Percentiles rank a stretch among this genome's conserved stretches.
Conservation (phyloP, 192 early-diverging fungal genomes). For the Coemansia interrupta region DNA sequence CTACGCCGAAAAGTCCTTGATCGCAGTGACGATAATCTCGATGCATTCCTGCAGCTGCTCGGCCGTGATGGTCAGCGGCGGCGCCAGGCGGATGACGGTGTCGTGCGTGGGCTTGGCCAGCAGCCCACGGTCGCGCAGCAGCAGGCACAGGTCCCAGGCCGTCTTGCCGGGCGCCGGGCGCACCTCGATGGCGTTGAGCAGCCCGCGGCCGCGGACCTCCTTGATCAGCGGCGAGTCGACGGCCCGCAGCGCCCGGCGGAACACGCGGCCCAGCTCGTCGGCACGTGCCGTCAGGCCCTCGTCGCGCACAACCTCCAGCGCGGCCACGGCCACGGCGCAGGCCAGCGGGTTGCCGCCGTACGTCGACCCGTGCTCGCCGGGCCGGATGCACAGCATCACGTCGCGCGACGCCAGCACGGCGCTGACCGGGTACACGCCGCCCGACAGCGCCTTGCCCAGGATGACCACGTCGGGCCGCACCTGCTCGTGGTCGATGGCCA, state of each 20-base stretch:
- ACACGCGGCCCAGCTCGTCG: constrained; percentile 73
- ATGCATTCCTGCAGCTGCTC: constrained; percentile 79
- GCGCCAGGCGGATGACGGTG: constrained; percentile 96
- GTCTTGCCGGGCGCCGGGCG: constrained; percentile 78
- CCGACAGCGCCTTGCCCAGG: constrained; percentile 96
- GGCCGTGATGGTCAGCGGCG: constrained; percentile 92
- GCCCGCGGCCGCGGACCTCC: constrained; percentile 84
- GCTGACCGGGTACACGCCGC: constrained; percentile 94
- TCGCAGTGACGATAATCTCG: constrained; percentile 72
- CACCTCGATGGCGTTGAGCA: constrained; percentile 95
- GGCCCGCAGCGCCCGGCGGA: constrained; percentile 72
- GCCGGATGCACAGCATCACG: constrained; percentile 77
- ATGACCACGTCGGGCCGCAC: constrained; percentile 91
- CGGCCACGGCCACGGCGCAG: constrained; percentile 89
- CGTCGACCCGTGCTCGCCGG: constrained; percentile 95
- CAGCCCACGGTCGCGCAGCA: constrained; percentile 87
- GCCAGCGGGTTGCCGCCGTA: constrained; percentile 98
- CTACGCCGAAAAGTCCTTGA: constrained; percentile 59
- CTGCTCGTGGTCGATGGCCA: constrained; percentile 90
- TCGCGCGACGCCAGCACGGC: constrained; percentile 84
- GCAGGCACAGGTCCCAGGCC: constrained; percentile 96
- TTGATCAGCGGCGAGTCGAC: constrained; percentile 77
- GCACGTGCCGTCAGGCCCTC: constrained; percentile 84
- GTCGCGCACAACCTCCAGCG: constrained; percentile 91
- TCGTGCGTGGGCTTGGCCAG: constrained; percentile 98